These are phyloP conservation scores for Aspergillus cristatus DNA, from an alignment of 495 filamentous ascomycete species.

Conservation along the genomic window DNA sequence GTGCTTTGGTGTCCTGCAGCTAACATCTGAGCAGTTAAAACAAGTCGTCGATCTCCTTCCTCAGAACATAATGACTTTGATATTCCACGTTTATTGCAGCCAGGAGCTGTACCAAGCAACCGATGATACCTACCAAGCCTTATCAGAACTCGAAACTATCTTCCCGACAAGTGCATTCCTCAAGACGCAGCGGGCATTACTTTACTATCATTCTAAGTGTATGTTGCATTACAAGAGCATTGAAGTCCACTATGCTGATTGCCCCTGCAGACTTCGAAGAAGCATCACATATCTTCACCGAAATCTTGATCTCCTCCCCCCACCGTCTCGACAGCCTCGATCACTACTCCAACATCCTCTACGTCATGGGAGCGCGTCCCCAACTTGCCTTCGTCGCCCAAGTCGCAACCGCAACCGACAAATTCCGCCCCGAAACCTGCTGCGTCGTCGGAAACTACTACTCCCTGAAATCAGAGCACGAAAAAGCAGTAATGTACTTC, in stretches of 20 bases:
- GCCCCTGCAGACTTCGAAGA: slow-evolving; percentile 58
- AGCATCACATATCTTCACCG: slow-evolving; percentile 76
- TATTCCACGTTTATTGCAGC: slow-evolving; percentile 84
- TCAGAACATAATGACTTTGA: slow-evolving; percentile 81
- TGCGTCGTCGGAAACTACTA: slow-evolving; percentile 98
- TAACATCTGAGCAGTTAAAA: slow-evolving; percentile 29
- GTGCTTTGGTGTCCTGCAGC: background rate
- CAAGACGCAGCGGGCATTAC: slow-evolving; percentile 76
- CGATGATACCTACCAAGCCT: slow-evolving; percentile 52
- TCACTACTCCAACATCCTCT: slow-evolving; percentile 94
- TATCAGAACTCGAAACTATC: slow-evolving; percentile 68
- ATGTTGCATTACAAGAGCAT: background rate
- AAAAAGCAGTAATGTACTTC: slow-evolving; percentile 98
- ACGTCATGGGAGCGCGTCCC: slow-evolving; percentile 77
- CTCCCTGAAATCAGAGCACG: slow-evolving; percentile 82
- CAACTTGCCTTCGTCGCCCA: slow-evolving; percentile 90
- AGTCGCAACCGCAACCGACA: slow-evolving; percentile 79
- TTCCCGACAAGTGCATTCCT: slow-evolving; percentile 85
- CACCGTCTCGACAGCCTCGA: slow-evolving; percentile 86
- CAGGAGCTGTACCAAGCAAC: slow-evolving; percentile 87
- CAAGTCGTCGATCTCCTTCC: slow-evolving; percentile 56
- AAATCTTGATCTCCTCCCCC: slow-evolving; percentile 70
- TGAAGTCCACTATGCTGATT: slow-evolving; percentile 6
- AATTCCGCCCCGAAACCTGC: slow-evolving; percentile 94
- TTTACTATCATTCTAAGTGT: slow-evolving; percentile 86